Conservation (phyloP, 257 asterid genomes). For the Primulina huaijiensis region DNA sequence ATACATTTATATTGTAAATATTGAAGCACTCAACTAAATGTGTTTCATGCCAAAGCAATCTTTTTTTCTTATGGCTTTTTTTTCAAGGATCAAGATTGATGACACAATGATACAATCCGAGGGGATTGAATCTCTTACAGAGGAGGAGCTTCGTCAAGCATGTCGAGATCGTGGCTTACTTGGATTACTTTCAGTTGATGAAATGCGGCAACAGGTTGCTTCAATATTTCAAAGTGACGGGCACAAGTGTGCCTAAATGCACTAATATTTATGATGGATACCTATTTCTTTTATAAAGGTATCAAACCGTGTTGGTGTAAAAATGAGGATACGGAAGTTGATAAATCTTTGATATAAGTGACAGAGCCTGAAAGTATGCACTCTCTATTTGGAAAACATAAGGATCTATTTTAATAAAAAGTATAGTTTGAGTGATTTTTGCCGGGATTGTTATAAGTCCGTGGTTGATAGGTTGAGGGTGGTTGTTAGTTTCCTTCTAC, state of each 20-base stretch:
- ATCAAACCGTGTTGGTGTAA: not conserved
- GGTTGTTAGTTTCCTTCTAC: conserved; percentile 14
- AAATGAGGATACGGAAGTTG: not conserved
- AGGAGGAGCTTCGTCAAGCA: conserved; percentile 97
- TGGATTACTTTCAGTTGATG: conserved; percentile 82
- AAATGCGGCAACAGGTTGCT: conserved; percentile 91
- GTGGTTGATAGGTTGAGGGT: not conserved
- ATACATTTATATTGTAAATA: conserved; percentile 18
- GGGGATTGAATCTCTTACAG: conserved; percentile 88
- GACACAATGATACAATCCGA: conserved; percentile 88
- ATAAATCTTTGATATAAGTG: not conserved
- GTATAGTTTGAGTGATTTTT: not conserved
- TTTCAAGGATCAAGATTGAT: conserved; percentile 70
- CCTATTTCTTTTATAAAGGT: conserved; percentile 6
- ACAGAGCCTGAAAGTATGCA: not conserved
- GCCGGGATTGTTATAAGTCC: conserved; percentile 12
- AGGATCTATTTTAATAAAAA: not conserved
- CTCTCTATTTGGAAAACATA: not conserved
- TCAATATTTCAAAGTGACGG: not conserved
- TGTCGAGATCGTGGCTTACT: conserved; percentile 96
- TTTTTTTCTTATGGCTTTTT: conserved; percentile 21
- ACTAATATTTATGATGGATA: conserved; percentile 6
- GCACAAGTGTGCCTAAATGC: not conserved
- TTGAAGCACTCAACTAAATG: conserved; percentile 9
- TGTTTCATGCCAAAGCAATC: conserved; percentile 7